A percentile compares a stretch with the other conserved stretches of the same genome.
Conservation (phyloP, 1,284 basidiomycete genomes). For the Porodaedalea pini region DNA sequence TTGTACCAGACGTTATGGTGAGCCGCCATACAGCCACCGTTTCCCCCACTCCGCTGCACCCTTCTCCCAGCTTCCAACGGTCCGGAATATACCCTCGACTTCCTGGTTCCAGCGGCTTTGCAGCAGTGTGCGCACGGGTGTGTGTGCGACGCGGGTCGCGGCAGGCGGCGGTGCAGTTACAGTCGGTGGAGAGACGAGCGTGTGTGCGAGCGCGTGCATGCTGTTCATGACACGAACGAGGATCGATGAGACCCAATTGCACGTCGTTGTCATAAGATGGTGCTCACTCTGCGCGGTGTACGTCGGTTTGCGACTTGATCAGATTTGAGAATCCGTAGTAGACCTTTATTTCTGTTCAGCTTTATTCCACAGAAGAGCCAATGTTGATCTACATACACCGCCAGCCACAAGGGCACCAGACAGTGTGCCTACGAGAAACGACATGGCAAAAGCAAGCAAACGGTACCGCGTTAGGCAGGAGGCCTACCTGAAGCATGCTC, state of each 20-base stretch:
- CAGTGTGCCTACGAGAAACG: slow-evolving; percentile 18
- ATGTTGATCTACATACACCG: slow-evolving; percentile 14
- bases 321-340: slow-evolving; percentile 21
- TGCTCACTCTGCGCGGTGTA: slow-evolving; percentile 12
- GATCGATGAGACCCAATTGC: too few species aligned
- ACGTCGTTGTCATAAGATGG: too few species aligned
- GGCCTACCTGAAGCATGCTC: background rate
- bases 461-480: background rate
- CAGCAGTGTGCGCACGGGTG: slow-evolving; percentile 7
- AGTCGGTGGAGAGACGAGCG: slow-evolving; percentile 9
- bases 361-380: background rate
- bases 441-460: slow-evolving; percentile 8
- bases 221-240: too few species aligned
- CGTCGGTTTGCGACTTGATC: slow-evolving; percentile 17
- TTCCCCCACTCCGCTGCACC: slow-evolving; percentile 5
- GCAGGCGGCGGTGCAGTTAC: slow-evolving; percentile 13
- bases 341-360: slow-evolving; percentile 2
- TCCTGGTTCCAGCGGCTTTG: slow-evolving; percentile 18
- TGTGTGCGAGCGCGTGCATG: slow-evolving; percentile 12
- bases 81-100: slow-evolving; percentile 11
- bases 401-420: slow-evolving; percentile 23
- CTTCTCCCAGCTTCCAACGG: slow-evolving; percentile 13
- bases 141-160: slow-evolving; percentile 9
- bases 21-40: slow-evolving; percentile 12
- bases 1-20: background rate